Evolutionary conservation across 495 filamentous ascomycete genomes (phyloP).

Genomic region (Extremus antarcticus): DNA sequence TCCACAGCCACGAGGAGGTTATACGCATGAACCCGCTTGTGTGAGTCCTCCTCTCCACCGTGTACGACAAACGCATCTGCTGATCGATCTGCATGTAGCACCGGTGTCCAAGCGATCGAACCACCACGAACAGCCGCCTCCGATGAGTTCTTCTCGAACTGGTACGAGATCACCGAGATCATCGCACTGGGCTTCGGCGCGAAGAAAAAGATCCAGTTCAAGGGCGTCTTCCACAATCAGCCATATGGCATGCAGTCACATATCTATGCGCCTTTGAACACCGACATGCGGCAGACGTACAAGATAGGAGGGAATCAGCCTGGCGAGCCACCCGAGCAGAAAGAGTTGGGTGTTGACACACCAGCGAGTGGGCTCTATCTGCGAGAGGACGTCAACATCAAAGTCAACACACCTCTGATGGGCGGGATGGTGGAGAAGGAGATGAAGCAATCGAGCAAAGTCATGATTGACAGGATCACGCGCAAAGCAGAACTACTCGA

Average conservation of each 20-base stretch:
- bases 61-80: not conserved
- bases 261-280: conserved; percentile 27
- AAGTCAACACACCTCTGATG: conserved; percentile 24
- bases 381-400: conserved; percentile 30
- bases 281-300: conserved; percentile 30
- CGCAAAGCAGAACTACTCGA: conserved; percentile 31
- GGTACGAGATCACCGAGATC: conserved; percentile 31
- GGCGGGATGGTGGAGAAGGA: conserved; percentile 30
- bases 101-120: conserved; percentile 25
- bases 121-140: conserved; percentile 27
- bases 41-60: not conserved
- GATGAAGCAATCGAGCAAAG: conserved; percentile 23
- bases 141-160: conserved; percentile 30
- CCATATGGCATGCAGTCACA: conserved; percentile 31
- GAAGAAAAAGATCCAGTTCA: conserved; percentile 31
- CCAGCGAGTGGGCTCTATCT: conserved; percentile 30
- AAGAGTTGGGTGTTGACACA: conserved; percentile 28
- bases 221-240: conserved; percentile 30
- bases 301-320: conserved; percentile 29
- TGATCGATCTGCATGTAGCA: conserved; percentile 20
- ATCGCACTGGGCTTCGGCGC: conserved; percentile 28
- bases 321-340: conserved; percentile 26
- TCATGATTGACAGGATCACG: conserved; percentile 26
- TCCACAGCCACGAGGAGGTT: conserved; percentile 30
- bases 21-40: conserved; percentile 25